Conservation (phyloP, 78 protist species). For the Bodo saltans region DNA sequence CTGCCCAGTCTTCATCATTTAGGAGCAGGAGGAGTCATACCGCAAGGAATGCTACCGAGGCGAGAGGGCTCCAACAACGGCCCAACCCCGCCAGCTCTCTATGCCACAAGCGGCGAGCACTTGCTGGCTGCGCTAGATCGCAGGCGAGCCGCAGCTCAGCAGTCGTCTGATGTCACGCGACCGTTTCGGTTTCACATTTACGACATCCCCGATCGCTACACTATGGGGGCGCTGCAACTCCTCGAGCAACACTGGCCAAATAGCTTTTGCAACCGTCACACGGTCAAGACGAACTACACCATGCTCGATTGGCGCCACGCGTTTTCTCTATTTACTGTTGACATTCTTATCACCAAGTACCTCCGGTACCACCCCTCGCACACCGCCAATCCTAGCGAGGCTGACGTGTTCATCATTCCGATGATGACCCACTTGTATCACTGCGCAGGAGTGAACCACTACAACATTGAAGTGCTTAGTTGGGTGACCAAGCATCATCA, state of each 20-base stretch:
- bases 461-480: background rate
- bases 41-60: no score
- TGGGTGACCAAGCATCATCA: slow-evolving; percentile 5
- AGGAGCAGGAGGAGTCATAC: no score
- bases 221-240: background rate
- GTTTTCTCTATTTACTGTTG: background rate
- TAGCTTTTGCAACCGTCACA: background rate
- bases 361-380: slow-evolving; percentile 16
- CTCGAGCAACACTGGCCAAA: background rate
- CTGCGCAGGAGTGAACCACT: slow-evolving; percentile 11
- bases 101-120: no score
- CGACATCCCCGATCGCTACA: slow-evolving; percentile 10
- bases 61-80: no score
- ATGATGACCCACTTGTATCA: slow-evolving; percentile 11
- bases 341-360: background rate
- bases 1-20: no score
- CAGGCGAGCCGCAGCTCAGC: no score
- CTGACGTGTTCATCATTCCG: slow-evolving; percentile 25
- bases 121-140: no score
- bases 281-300: slow-evolving; percentile 21
- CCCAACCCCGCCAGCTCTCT: no score
- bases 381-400: background rate
- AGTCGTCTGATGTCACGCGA: no score
- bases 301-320: slow-evolving; percentile 32
- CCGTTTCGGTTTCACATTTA: slow-evolving; percentile 16